Base-by-base conservation (phyloP, 257 asterid species). In the Solanum raphanifolium region DNA sequence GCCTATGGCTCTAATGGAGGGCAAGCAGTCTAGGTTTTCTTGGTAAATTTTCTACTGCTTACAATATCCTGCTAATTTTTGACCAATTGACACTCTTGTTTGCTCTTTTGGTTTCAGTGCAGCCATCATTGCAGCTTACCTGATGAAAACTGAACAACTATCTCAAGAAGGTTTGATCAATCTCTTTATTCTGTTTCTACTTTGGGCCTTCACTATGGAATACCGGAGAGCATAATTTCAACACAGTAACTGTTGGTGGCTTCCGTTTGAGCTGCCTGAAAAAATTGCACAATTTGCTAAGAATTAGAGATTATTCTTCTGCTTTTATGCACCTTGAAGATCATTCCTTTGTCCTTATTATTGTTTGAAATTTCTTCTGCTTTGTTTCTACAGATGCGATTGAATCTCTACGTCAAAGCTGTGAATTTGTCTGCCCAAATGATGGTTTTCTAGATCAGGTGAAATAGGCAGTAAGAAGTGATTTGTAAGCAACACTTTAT, bases 361-460 rank as follows among this genome's bases (percentile, higher is more conserved):
- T 81, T 43, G 20, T 81, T 82, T 87, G 68, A 35, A 72, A 38
- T 69, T 72, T 34, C 39, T 74, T 85, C 41, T 31, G 74, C 88
- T 48, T 20, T 87, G 58, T 46, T 88, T 90, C 23, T 83, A 83
- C 89, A 96, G 99, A 97, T 91, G 99, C 99, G 86, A 88, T 97
- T 91, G 94, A 95, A 89, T 97, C 99, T 71, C 89, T 95, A 89
- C 90, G 94, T 89, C 91, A 97, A 90, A 92, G 95, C 92, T 95
- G 98, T 81, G 98, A 93, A 79, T 88, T 91, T 72, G 95, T 94
- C 85, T 90, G 97, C 91, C 99, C 99, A 29, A 97, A 97, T 92
- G 99, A 97, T 89, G 98, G 98, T 90, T 97, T 97, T 92, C 89
- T 95, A 89, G 99, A 97, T 84, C 99, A 97, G 98, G 99, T 97